These are phyloP conservation scores for Avena eriantha DNA, from an alignment of 176 grass and related monocot genomes.

Conservation along the genomic window DNA sequence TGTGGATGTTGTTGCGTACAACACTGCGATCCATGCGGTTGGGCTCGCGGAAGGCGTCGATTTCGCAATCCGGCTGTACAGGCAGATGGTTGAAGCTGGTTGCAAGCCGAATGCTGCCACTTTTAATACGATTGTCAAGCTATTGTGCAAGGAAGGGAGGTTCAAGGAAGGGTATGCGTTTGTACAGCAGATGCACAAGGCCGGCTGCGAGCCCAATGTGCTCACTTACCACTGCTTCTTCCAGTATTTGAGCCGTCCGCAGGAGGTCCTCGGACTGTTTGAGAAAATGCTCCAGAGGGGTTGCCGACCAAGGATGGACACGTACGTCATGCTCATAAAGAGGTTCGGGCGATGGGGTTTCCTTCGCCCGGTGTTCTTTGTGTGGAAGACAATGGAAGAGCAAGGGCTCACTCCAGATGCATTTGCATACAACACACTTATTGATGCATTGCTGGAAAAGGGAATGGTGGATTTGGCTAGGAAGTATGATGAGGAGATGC, in stretches of 20 bases:
- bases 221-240: conserved; percentile 95
- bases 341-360: conserved; percentile 96
- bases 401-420: conserved; percentile 81
- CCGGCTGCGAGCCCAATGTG: conserved; percentile 63
- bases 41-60: conserved; percentile 71
- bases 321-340: conserved; percentile 94
- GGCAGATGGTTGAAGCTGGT: conserved; percentile 71
- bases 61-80: conserved; percentile 65
- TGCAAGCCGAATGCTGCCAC: conserved; percentile 70
- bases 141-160: conserved; percentile 80
- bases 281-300: conserved; percentile 77
- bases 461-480: conserved; percentile 89
- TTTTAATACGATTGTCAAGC: conserved; percentile 73
- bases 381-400: conserved; percentile 82
- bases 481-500: conserved; percentile 88
- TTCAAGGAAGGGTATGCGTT: conserved; percentile 85
- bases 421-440: conserved; percentile 84
- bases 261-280: conserved; percentile 84
- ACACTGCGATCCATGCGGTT: conserved; percentile 81
- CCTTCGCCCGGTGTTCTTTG: conserved; percentile 68
- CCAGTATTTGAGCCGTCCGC: conserved; percentile 72
- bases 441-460: conserved; percentile 80
- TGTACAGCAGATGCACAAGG: conserved; percentile 72
- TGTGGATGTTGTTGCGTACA: conserved; percentile 68
- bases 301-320: conserved; percentile 83